Percentiles rank a stretch among this genome's conserved stretches.
Conservation (phyloP, 306 rosid species). For the Gleditsia sinensis region DNA sequence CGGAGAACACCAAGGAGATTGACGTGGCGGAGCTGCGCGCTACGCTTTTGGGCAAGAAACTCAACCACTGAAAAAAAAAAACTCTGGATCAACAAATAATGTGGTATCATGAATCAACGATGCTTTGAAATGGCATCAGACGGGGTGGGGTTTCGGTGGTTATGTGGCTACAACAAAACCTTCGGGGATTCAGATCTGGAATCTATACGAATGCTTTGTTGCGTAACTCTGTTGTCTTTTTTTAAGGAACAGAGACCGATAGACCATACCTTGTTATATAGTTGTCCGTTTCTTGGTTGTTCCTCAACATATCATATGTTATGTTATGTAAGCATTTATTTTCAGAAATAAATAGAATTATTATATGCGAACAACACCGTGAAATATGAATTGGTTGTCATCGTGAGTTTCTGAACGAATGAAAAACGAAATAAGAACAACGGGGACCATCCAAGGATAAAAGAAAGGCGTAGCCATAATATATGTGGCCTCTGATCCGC, state of each 20-base stretch:
- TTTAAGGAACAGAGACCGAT: not conserved
- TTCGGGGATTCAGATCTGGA: not conserved
- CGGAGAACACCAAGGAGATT: conserved; percentile 64
- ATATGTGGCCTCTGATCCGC: too few species aligned
- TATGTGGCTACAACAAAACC: not conserved
- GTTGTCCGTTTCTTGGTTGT: not conserved
- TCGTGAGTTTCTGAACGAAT: too few species aligned
- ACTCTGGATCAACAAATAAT: not conserved
- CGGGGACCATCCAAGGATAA: too few species aligned
- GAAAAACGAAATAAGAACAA: too few species aligned
- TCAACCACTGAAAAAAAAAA: not conserved
- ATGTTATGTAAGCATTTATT: not conserved
- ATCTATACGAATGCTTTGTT: not conserved
- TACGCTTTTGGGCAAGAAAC: conserved; percentile 53
- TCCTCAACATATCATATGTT: not conserved
- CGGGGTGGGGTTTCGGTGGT: not conserved
- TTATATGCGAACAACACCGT: too few species aligned
- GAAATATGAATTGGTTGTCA: not conserved
- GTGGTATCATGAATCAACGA: not conserved
- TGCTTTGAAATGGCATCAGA: not conserved
- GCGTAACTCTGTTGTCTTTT: conserved; percentile 13
- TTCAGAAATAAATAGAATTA: not conserved
- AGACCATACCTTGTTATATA: not conserved
- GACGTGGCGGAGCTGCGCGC: conserved; percentile 85
- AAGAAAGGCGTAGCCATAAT: too few species aligned